Conservation (phyloP, 345 rosid species). For the Syzygium grande region DNA sequence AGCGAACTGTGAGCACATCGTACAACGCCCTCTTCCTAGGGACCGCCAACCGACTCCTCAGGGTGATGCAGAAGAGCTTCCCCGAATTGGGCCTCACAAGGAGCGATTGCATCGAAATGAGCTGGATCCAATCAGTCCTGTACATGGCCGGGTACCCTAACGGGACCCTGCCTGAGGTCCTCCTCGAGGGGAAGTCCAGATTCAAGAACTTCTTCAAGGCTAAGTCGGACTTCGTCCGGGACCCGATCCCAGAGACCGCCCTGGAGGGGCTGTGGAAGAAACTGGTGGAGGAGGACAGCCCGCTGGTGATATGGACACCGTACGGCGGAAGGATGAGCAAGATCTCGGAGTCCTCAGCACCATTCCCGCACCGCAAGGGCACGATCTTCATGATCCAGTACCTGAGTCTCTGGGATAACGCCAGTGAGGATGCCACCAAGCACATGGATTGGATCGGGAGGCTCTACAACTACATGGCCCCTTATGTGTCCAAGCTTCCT, state of each 20-base stretch:
- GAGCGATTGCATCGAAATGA: conserved; percentile 43
- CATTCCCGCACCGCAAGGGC: conserved; percentile 33
- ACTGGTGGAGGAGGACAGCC: conserved; percentile 33
- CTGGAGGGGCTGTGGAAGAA: conserved; percentile 42
- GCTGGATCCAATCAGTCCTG: conserved; percentile 49
- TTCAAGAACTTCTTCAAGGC: conserved; percentile 47
- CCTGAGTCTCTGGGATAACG: conserved; percentile 29
- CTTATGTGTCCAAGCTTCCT: conserved; percentile 42
- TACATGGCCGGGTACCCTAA: conserved; percentile 44
- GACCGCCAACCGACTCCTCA: conserved; percentile 4
- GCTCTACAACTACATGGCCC: conserved; percentile 35
- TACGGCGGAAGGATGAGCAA: conserved; percentile 50
- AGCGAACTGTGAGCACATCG: conserved; percentile 19
- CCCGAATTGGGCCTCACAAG: conserved; percentile 43
- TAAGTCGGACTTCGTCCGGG: conserved; percentile 46
- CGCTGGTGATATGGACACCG: conserved; percentile 58
- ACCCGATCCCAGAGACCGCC: conserved; percentile 18
- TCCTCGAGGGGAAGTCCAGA: conserved; percentile 42
- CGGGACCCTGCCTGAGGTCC: conserved; percentile 23
- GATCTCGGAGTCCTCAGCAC: conserved; percentile 19
- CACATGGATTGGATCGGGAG: conserved; percentile 43
- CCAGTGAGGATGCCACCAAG: conserved; percentile 6
- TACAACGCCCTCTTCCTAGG: conserved; percentile 37
- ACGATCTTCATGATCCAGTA: conserved; percentile 24
- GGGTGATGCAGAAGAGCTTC: conserved; percentile 40